Percentiles rank a stretch among this genome's conserved stretches.
These are phyloP conservation scores for Danielia reshetovae DNA, from an alignment of 805 yeast genomes.

Conservation along the genomic window DNA sequence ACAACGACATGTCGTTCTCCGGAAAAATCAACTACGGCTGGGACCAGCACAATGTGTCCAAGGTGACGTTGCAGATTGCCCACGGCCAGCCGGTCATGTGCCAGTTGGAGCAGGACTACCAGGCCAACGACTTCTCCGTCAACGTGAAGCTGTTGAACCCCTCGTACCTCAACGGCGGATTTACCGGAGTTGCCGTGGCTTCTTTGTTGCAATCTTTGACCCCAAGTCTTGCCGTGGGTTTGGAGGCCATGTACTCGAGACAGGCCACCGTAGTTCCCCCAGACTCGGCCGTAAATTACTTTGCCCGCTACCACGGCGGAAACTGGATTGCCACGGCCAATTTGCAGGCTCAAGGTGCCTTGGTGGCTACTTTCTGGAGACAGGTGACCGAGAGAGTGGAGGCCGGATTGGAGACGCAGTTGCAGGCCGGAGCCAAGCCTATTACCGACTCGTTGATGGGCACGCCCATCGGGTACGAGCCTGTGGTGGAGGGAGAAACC, in stretches of 20 bases:
- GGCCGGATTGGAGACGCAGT: conserved; percentile 86
- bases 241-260: conserved; percentile 86
- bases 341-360: conserved; percentile 87
- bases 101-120: conserved; percentile 94
- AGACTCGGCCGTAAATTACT: conserved; percentile 85
- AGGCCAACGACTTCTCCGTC: conserved; percentile 81
- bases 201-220: conserved; percentile 88
- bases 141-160: conserved; percentile 93
- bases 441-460: conserved; percentile 73
- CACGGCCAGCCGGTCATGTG: conserved; percentile 88
- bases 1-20: conserved; percentile 76
- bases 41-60: conserved; percentile 73
- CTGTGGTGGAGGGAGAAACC: conserved; percentile 86
- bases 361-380: conserved; percentile 90
- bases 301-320: conserved; percentile 83
- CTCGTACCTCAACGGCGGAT: conserved; percentile 64
- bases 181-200: conserved; percentile 90
- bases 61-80: conserved; percentile 84
- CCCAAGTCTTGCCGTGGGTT: conserved; percentile 78
- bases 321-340: conserved; percentile 94
- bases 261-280: conserved; percentile 67
- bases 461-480: conserved; percentile 76
- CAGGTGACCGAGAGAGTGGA: conserved; percentile 89
- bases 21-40: conserved; percentile 92
- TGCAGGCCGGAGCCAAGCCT: conserved; percentile 73